These are phyloP conservation scores for Aspergillus proliferans DNA, from an alignment of 2,329 filamentous ascomycete species.

Conservation along the genomic window DNA sequence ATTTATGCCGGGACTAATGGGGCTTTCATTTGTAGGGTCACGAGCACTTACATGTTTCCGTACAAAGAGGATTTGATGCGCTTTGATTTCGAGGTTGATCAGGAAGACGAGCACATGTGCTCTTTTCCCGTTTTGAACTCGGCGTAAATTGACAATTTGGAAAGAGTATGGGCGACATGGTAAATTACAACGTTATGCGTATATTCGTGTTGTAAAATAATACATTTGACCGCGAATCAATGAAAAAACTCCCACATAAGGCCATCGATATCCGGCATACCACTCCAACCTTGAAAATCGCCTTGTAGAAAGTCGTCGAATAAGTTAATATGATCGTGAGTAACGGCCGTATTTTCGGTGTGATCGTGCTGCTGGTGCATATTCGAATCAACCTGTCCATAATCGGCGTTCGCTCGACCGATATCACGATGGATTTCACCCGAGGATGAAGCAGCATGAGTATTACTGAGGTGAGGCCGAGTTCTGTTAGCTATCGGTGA, in stretches of 20 bases:
- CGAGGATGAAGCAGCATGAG: background rate
- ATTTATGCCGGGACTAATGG: background rate
- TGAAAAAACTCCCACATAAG: slow-evolving; percentile 24
- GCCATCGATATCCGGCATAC: slow-evolving; percentile 23
- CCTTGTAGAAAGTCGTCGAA: slow-evolving; percentile 19
- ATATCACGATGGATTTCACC: background rate
- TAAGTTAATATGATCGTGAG: slow-evolving; percentile 11
- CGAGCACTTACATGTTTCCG: slow-evolving; percentile 46
- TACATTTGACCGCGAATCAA: background rate
- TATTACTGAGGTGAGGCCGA: background rate
- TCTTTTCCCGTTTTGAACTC: slow-evolving; percentile 3
- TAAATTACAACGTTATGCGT: background rate
- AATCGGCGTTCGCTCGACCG: background rate
- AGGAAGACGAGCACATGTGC: slow-evolving; percentile 28
- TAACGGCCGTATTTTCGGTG: slow-evolving; percentile 8
- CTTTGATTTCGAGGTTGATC: slow-evolving; percentile 48
- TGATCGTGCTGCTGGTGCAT: slow-evolving; percentile 15
- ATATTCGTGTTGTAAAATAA: background rate
- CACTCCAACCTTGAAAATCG: slow-evolving; percentile 19
- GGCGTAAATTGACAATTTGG: background rate
- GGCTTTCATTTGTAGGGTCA: slow-evolving; percentile 37
- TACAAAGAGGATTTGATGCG: slow-evolving; percentile 49
- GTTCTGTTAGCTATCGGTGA: background rate
- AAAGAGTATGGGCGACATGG: background rate
- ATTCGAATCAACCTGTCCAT: background rate